Evolutionary conservation across 805 yeast species (phyloP), one percentile per base, ranked within the genome.

Genomic region (Pichia paraexigua): DNA sequence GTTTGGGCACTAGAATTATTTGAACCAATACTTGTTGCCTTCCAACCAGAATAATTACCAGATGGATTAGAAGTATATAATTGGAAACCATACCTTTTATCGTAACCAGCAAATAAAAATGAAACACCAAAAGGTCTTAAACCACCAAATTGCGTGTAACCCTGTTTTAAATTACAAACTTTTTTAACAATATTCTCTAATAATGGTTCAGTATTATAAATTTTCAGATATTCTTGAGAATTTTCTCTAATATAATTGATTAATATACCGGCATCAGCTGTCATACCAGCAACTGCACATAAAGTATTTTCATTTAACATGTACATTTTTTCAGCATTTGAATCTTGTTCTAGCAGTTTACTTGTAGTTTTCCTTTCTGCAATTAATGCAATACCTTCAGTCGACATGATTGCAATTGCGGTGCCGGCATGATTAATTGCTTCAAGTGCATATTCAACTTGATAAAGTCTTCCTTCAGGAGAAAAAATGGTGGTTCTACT

Each of bases 101-200:
- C 99, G 64, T 83, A 85, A 9, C 99, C 99, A 7, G 98, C 99
- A 64, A 87, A 94, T 54, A 94, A 79, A 70, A 94, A 91, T 48
- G 96, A 86, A 41, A 94, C 99, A 63, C 99, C 99, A 67, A 90
- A 94, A 21, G 99, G 99, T 70, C 99, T 85, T 63, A 94, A 78
- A 39, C 99, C 99, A 65, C 99, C 99, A 65, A 87, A 96, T 70
- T 94, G 99, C 9, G 99, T 94, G 69, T 94, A 94, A 12, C 98
- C 97, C 68, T 94, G 99, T 70, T 94, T 94, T 56, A 88, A 79
- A 70, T 94, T 95, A 72, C 97, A 90, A 56, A 94, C 76, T 57
- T 85, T 77, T 65, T 88, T 87, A 57, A 94, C 97, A 57, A 94
- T 79, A 50, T 83, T 76, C 68, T 90, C 97, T 53, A 92, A 86